phyloP scores from a whole-genome alignment of 139 green algal genomes.

The Micromonas commoda region DNA sequence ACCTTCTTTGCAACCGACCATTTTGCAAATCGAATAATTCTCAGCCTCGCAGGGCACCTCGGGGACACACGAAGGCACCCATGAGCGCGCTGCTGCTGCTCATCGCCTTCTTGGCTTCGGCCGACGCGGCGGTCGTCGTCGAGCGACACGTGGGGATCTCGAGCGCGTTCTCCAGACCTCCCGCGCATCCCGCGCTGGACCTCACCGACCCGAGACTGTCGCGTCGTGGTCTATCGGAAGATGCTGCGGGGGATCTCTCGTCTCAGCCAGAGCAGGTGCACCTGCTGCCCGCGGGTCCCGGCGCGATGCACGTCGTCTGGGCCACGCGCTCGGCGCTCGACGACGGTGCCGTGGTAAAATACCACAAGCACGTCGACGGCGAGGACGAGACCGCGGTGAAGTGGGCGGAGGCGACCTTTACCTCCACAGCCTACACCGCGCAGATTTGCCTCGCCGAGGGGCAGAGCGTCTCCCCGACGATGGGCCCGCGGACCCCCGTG shows the following conservation, averaged over 20 bases:
- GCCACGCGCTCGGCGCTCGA: background rate
- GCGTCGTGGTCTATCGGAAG: background rate
- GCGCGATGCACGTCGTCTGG: background rate
- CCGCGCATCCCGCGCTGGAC: background rate
- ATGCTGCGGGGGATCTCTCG: background rate
- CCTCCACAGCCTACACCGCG: background rate
- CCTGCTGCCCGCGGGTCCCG: background rate
- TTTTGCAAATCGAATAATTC: too few species aligned
- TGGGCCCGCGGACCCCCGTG: background rate
- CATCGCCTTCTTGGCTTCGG: too few species aligned
- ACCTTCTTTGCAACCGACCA: too few species aligned
- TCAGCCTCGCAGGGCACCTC: too few species aligned
- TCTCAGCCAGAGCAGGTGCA: background rate
- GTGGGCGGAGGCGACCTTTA: background rate
- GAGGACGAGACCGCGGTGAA: background rate
- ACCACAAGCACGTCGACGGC: background rate
- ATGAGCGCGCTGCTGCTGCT: too few species aligned
- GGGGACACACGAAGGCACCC: too few species aligned
- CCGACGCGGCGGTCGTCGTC: too few species aligned
- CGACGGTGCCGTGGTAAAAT: background rate
- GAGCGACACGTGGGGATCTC: background rate
- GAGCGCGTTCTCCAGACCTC: background rate
- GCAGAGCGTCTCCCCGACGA: background rate
- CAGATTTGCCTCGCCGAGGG: slow-evolving; percentile 8
- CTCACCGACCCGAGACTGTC: background rate